Evolutionary conservation across 2,329 filamentous ascomycete species (phyloP), one percentile per base, ranked within the genome.

Genomic region (Fusarium solani-melongenae): DNA sequence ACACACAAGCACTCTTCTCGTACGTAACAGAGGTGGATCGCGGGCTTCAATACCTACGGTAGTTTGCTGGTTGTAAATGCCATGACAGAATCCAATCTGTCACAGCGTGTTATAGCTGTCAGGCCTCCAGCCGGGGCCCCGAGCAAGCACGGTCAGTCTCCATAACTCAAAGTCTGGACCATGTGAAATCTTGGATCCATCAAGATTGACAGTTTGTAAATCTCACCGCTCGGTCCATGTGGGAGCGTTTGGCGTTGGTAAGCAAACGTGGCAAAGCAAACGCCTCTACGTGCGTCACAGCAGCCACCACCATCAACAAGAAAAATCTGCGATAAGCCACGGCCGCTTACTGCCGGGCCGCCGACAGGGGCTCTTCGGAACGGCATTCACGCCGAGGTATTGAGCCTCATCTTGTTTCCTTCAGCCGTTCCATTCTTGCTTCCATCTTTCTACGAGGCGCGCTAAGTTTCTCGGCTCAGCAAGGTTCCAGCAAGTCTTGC

Each of bases 381-480:
- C 46, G 60, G 46, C 53, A 41, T 34, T 51, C 31, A 57, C 61
- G 61, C 24, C 12, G 36, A 44, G 20, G 29, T 12, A 41, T 31
- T 56, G 62, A 70, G 67, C 63, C 63, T 67, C 69, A 64, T 58
- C 60, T 27, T 61, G 33, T 56, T 57, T 62, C 39, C 14, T 17
- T 27, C 49, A 20, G 29, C 49, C 51, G 36, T 70, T 72, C 70
- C 64, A 72, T 65, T 60, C 62, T 60, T 44, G 67, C 67, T 72
- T 72, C 70, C 62, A 55, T 65, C 56, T 49, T 65, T 57, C 70
- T 51, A 57, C 5, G 61, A 36, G 49, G 46, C 66, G 63, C 61
- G 63, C 61, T 67, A 70, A 53, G 33, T 44, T 10, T 39, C 67
- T 70, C 67, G 67, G 70, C 64, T 68, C 39, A 61, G 61, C 67